A percentile compares a stretch with the other conserved stretches of the same genome.
Conservation (phyloP, 1,284 basidiomycete species). For the Cutaneotrichosporon dermatis region DNA sequence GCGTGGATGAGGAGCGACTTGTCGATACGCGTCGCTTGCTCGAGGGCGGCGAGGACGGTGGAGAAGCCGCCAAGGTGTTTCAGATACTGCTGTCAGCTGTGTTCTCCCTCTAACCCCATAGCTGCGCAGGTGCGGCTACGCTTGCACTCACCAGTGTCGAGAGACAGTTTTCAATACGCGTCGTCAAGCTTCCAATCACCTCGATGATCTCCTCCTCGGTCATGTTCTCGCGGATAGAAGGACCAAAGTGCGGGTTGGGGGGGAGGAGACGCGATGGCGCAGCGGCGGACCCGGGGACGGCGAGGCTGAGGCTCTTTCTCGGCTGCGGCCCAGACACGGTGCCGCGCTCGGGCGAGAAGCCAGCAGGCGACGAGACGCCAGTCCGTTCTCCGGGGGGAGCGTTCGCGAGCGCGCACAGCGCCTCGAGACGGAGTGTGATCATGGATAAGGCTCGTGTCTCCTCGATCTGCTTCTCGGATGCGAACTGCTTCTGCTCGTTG, state of each 20-base stretch:
- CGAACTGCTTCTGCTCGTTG: slow-evolving; percentile 51
- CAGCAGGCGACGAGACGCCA: slow-evolving; percentile 1
- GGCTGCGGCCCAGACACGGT: not conserved
- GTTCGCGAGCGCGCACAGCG: slow-evolving; percentile 60
- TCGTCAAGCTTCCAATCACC: slow-evolving; percentile 68
- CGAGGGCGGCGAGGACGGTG: slow-evolving; percentile 45
- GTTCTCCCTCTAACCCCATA: too few species aligned
- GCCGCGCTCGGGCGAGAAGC: slow-evolving; percentile 52
- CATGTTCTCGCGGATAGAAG: slow-evolving; percentile 66
- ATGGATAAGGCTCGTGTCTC: slow-evolving; percentile 73
- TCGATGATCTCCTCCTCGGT: slow-evolving; percentile 70
- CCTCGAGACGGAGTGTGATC: slow-evolving; percentile 77
- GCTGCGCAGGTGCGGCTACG: too few species aligned
- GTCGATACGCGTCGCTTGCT: slow-evolving; percentile 43
- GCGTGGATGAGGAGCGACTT: slow-evolving; percentile 36
- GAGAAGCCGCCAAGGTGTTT: slow-evolving; percentile 49
- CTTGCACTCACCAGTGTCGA: slow-evolving; percentile 54
- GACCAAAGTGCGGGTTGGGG: slow-evolving; percentile 50
- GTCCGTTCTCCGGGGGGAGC: slow-evolving; percentile 4
- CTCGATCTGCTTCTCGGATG: slow-evolving; percentile 63
- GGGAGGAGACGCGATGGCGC: not conserved
- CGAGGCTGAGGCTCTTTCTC: slow-evolving; percentile 1
- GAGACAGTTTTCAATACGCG: slow-evolving; percentile 76
- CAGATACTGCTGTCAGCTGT: slow-evolving; percentile 30
- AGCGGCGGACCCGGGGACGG: not conserved